These are phyloP conservation scores for Exophiala alcalophila DNA, from an alignment of 2,329 filamentous ascomycete genomes.

Conservation along the genomic window DNA sequence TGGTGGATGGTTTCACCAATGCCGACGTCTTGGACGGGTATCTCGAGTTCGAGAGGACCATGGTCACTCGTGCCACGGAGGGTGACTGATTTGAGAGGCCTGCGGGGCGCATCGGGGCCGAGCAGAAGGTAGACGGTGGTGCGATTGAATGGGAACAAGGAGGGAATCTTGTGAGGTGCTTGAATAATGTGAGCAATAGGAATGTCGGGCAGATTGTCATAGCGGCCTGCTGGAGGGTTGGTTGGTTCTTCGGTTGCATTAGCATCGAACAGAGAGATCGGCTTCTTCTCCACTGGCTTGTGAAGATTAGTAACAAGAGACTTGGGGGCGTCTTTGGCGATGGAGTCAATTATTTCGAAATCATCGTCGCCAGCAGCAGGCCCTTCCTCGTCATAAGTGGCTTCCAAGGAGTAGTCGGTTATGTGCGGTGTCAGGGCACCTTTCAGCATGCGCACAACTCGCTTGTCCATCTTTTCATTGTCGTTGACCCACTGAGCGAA, in stretches of 20 bases:
- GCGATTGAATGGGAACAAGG: conserved; percentile 65
- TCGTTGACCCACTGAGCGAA: conserved; percentile 61
- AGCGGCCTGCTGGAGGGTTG: conserved; percentile 34
- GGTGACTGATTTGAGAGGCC: conserved; percentile 54
- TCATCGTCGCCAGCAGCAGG: conserved; percentile 46
- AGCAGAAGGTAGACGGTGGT: conserved; percentile 65
- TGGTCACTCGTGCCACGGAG: conserved; percentile 57
- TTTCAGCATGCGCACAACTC: conserved; percentile 72
- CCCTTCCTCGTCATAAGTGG: conserved; percentile 53
- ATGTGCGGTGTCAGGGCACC: conserved; percentile 66
- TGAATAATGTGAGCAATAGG: conserved; percentile 59
- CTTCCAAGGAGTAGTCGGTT: conserved; percentile 60
- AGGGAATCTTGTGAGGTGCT: conserved; percentile 60
- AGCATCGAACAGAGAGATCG: conserved; percentile 60
- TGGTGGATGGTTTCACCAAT: conserved; percentile 62
- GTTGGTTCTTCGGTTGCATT: conserved; percentile 46
- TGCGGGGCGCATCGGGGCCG: conserved; percentile 48
- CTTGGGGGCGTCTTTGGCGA: conserved; percentile 36
- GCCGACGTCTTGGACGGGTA: conserved; percentile 56
- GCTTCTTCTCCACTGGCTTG: conserved; percentile 19
- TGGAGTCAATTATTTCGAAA: conserved; percentile 60
- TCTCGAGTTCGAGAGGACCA: conserved; percentile 61
- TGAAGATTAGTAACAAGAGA: conserved; percentile 8
- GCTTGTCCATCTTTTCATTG: conserved; percentile 64
- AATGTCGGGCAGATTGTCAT: conserved; percentile 54